phyloP scores from a whole-genome alignment of 305 asterid genomes.

The Nicotiana rustica region DNA sequence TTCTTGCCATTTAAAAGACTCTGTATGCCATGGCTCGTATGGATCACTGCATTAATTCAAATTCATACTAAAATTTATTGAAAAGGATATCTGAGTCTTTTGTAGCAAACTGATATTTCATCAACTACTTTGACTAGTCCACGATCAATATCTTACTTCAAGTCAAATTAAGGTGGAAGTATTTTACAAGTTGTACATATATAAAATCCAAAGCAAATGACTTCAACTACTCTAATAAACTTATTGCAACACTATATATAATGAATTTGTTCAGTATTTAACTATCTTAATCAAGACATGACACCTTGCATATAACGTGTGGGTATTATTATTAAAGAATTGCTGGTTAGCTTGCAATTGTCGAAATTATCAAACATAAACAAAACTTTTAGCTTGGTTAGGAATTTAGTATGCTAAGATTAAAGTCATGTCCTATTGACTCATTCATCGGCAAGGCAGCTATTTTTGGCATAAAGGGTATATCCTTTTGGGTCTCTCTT shows the following conservation, averaged over 20 bases:
- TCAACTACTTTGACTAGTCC: background rate
- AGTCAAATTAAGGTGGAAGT: background rate
- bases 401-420: background rate
- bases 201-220: conserved; percentile 11
- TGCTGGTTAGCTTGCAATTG: background rate
- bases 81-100: background rate
- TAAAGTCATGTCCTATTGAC: background rate
- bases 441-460: background rate
- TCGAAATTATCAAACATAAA: background rate
- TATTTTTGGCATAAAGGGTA: background rate
- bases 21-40: no score
- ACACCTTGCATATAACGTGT: background rate
- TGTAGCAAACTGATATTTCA: background rate
- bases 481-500: background rate
- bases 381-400: background rate
- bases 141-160: background rate
- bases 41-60: no score
- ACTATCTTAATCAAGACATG: background rate
- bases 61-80: no score
- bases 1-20: background rate
- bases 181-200: background rate
- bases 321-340: background rate
- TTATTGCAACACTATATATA: background rate
- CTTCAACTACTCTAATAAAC: background rate
- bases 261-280: background rate